phyloP scores from a whole-genome alignment of 495 filamentous ascomycete genomes.

The Rhypophila decipiens region DNA sequence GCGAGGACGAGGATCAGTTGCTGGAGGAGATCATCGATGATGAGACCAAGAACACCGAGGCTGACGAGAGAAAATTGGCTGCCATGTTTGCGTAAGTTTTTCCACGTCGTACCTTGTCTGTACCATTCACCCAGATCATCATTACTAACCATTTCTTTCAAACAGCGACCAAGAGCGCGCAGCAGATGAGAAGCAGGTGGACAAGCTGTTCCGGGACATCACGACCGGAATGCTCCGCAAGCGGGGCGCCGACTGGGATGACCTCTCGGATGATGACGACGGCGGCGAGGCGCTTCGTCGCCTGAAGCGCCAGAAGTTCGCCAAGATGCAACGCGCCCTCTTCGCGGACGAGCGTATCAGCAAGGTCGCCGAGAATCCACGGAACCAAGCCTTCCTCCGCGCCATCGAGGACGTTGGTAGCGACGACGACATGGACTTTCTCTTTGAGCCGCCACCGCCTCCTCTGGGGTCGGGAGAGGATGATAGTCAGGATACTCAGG shows the following conservation, averaged over 20 bases:
- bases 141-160: background rate
- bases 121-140: background rate
- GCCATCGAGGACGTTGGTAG: constrained; percentile 78
- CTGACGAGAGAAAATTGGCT: constrained; percentile 73
- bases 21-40: constrained; percentile 89
- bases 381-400: constrained; percentile 80
- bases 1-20: constrained; percentile 52
- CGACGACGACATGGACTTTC: constrained; percentile 76
- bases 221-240: constrained; percentile 79
- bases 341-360: constrained; percentile 86
- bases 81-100: constrained; percentile 84
- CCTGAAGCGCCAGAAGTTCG: constrained; percentile 79
- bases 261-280: constrained; percentile 84
- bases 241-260: constrained; percentile 64
- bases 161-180: constrained; percentile 58
- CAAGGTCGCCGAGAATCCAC: constrained; percentile 85
- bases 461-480: constrained; percentile 13
- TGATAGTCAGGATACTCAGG: constrained; percentile 33
- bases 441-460: constrained; percentile 44
- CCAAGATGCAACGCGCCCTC: constrained; percentile 84
- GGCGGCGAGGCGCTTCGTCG: constrained; percentile 68
- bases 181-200: constrained; percentile 74
- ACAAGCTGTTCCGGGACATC: constrained; percentile 87
- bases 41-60: constrained; percentile 56
- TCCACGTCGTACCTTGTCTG: background rate